Base-by-base conservation (phyloP, 768 basidiomycete genomes). In the Mycena leptocephala region DNA sequence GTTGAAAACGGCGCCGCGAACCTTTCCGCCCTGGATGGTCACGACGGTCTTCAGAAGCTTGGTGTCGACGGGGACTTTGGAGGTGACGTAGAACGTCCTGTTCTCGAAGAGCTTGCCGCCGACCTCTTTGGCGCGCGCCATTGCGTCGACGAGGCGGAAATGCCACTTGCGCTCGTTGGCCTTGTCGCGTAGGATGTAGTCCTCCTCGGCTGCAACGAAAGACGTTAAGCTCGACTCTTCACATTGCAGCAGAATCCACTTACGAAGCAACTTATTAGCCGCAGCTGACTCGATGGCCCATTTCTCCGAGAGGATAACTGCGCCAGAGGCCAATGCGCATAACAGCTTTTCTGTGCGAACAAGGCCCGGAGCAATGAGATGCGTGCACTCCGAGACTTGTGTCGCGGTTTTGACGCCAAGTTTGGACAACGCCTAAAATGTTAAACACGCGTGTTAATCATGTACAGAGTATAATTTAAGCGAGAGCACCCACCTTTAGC, bases 341-440 rank as follows among this genome's bases (percentile, higher is more conserved):
- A 98, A 87, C 81, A 98, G 95, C 82, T 98, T 98, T 81, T 97
- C 95, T 1, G 97, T 98, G 6, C 97, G 91, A 7, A 93, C 92
- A 30, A 97, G 87, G 32, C 88, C 87, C 39, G 89, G 90, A 13
- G 92, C 91, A 59, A 98, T 83, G 16, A 98, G 88, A 84, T 97
- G 95, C 0, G 96, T 98, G 79, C 94, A 96, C 68, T 96, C 92
- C 1, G 83, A 80, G 0, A 94, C 87, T 39, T 91, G 89, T 2
- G 89, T 88, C 10, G 92, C 92, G 72, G 93, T 86, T 76, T 90
- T 92, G 10, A 91, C 93, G 0, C 96, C 96, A 0, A 97, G 83
- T 79, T 90, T 92, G 1, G 82, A 84, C 41, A 97, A 82, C 5
- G 84, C 84, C 96, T 97, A 28, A n/a, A 26, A 39, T 22, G 35